These are phyloP conservation scores for Botrytis sinoallii DNA, from an alignment of 2,329 filamentous ascomycete genomes.

Conservation along the genomic window DNA sequence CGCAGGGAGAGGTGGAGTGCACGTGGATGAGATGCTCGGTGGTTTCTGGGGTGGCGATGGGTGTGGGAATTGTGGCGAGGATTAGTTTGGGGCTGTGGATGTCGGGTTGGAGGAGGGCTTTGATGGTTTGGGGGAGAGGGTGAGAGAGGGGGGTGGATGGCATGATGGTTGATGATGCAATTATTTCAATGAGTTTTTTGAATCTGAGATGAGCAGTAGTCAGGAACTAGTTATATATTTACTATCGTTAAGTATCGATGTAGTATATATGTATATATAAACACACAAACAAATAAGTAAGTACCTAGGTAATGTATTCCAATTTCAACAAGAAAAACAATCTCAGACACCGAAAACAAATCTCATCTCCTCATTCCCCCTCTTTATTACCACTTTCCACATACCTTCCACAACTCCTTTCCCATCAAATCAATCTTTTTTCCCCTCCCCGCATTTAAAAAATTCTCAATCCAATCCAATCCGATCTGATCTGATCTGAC, in stretches of 20 bases:
- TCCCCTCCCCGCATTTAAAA: neutral
- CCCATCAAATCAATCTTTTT: neutral
- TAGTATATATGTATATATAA: neutral
- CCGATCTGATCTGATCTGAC: neutral
- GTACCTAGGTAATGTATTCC: too few relatives aligned
- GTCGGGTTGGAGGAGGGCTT: constrained; percentile 12
- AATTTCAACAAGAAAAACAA: neutral
- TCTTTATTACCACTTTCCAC: constrained; percentile 3
- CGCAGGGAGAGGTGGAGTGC: constrained; percentile 4
- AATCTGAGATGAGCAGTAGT: neutral
- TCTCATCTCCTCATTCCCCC: neutral
- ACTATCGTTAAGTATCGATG: neutral
- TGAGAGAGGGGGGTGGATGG: neutral
- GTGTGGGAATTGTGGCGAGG: neutral
- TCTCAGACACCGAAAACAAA: neutral
- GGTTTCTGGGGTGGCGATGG: neutral
- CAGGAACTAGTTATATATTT: neutral
- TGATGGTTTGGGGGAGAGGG: neutral
- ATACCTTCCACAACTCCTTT: neutral
- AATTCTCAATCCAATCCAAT: neutral
- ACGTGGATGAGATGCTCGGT: constrained; percentile 12
- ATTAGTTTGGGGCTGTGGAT: constrained; percentile 11
- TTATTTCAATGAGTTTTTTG: neutral
- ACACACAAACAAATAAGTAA: neutral
- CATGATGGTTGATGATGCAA: neutral